Evolutionary conservation across 148 eudicot species (phyloP), one percentile per base, ranked within the genome.

Genomic region (Fallopia convolvulus): DNA sequence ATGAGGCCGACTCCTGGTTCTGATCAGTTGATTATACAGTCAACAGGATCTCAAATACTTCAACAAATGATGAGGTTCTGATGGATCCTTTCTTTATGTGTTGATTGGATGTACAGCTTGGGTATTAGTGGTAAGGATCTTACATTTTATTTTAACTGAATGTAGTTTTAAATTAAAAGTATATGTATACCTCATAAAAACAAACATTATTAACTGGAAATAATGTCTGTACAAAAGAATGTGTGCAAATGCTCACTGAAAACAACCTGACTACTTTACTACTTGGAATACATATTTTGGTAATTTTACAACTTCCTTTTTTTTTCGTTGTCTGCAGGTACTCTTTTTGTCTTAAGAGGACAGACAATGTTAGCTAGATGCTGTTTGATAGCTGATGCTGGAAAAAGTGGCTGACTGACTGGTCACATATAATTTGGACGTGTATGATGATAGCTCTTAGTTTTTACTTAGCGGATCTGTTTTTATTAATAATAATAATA

Each of bases 1-100:
- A 90, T 89, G 75, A 88, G 92, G 81, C 88, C 97, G 76, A 85
- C 98, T 42, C 87, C 89, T 52, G 89, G 90, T 82, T 87, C 97
- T 47, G 99, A 95, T 55, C 94, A 88, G 82, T 84, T 90, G 75
- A 79, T 79, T 77, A 72, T 89, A 41, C 91, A 82, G 76, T 81
- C 97, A 72, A 74, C 85, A 79, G 78, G 80, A 78, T 79, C 97
- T 78, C 97, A 91, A 76, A 83, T 85, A 83, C 86, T 84, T 84
- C 98, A 85, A 61, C 97, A 87, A 77, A 77, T 83, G 77, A 93
- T 84, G 70, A 85, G 96, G 79, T 87, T 91, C 82, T 87, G 91
- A 88, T 75, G 74, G 77, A 78, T 77, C 46, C 41, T 39, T 55
- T 44, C 36, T 68, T 75, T 50, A 76, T 56, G 74, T 65, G 56